Evolutionary conservation across 1,139 yeast species (phyloP), one percentile per base, ranked within the genome.

Genomic region (Zygosaccharomyces pseudobailii): DNA sequence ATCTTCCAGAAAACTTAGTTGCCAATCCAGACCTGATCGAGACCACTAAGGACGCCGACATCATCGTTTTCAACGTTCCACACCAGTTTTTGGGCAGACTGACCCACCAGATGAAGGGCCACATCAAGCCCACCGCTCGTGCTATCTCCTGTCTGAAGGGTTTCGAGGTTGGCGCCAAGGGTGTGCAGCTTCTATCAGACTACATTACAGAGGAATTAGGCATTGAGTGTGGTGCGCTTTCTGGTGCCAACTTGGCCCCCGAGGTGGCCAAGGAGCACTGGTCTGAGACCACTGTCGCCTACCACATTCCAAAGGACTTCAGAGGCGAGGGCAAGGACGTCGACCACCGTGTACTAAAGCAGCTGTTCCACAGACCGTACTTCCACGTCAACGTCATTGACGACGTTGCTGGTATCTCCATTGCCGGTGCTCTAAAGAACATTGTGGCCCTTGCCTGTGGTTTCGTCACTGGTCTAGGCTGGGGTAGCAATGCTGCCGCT

Each of bases 401-500:
- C 53, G 97, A 90, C 66, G 92, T 89, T 49, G 92, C 92, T 25
- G 97, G 97, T 64, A 90, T 89, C 49, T 86, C 95, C 17, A 79
- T 90, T 55, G 95, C 96, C 36, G 97, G 97, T 61, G 97, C 97
- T 4, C 76, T 90, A 67, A 90, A 90, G 73, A 90, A 90, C 71
- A 89, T 90, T 34, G 87, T 89, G 57, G 97, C 97, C 45, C 76
- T 87, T 62, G 89, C 94, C 49, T 96, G 94, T 48, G 97, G 97
- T 46, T 86, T 89, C 65, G 96, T 89, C 52, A 96, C 87, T 71
- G 97, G 97, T 58, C 78, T 85, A 52, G 96, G 95, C 49, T 90
- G 97, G 97, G 97, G 97, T 67, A 96, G 88, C 72, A 90, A 90
- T 66, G 96, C 97, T 57, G 87, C 89, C 71, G 86, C 96, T 43